Evolutionary conservation across 768 basidiomycete genomes (phyloP).

Genomic region (Asterophora lycoperdoides): DNA sequence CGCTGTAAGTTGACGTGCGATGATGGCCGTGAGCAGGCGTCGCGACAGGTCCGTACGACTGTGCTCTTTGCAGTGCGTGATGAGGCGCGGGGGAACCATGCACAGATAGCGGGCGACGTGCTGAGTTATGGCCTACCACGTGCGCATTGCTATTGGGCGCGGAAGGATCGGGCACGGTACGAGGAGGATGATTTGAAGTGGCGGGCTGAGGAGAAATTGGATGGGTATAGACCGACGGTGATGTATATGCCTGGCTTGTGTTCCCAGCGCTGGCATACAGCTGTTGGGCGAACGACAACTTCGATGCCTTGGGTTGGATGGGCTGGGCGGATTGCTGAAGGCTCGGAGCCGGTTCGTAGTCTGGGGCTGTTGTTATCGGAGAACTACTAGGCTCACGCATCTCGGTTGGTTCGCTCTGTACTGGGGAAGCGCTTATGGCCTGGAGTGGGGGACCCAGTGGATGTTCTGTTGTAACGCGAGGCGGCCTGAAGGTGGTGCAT

Average conservation of each 20-base stretch:
- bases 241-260: background rate
- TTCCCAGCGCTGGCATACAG: conserved; percentile 15
- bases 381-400: background rate
- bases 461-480: conserved; percentile 11
- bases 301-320: conserved; percentile 5
- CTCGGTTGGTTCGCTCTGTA: background rate
- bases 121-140: background rate
- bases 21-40: background rate
- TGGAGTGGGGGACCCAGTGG: conserved; percentile 13
- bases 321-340: background rate
- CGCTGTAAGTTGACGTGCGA: conserved; percentile 8
- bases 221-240: conserved; percentile 1
- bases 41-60: conserved; percentile 7
- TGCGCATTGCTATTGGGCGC: background rate
- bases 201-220: background rate
- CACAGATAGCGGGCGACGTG: background rate
- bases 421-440: background rate
- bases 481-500: conserved; percentile 10
- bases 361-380: background rate
- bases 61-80: conserved; percentile 6
- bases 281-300: conserved; percentile 14
- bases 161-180: background rate
- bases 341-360: background rate
- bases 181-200: background rate
- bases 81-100: background rate